Base-by-base conservation (phyloP, 2,329 filamentous ascomycete species). In the Colletotrichum endophyticum region DNA sequence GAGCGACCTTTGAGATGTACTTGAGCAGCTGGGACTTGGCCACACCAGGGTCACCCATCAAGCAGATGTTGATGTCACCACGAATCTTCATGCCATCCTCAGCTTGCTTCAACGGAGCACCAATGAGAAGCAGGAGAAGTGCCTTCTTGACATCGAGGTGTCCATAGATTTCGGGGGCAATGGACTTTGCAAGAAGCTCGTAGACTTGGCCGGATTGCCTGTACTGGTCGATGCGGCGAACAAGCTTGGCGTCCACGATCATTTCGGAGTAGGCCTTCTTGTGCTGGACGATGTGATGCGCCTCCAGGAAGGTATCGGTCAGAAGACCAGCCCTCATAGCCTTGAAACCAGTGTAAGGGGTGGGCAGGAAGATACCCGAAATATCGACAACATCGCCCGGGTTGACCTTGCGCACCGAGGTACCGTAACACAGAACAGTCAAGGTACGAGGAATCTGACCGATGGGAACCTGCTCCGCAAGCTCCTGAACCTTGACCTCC, bases 21-120 rank as follows among this genome's bases (percentile, higher is more conserved):
- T 98, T 99, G 79, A 99, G 91, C 79, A 99, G 88, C 88, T 99
- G 97, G 49, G 97, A 99, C 88, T 99, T 99, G 87, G 97, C 97
- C 83, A 99, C 97, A 95, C 97, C 97, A 84, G 97, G 97, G 83
- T 99, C 97, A 90, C 97, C 97, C 97, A 99, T 99, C 82, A 99
- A 88, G 85, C 97, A 99, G 78, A 99, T 94, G 87, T 99, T 99
- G 89, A 99, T 98, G 83, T 99, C 97, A 81, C 97, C 97, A 90
- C 97, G 95, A 84, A 99, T 99, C 82, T 96, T 94, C 97, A 99
- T 99, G 77, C 97, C 97, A 82, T 99, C 97, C 69, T 96, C 96
- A 91, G 99, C 98, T 82, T 97, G 94, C 86, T 99, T 99, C 6
- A 93, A 97, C 2, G 98, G 96, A 87, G 97, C 97, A 77, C 97